Conservation (phyloP, 2,329 filamentous ascomycete genomes). For the Graphilbum ipis-grandicollis region DNA sequence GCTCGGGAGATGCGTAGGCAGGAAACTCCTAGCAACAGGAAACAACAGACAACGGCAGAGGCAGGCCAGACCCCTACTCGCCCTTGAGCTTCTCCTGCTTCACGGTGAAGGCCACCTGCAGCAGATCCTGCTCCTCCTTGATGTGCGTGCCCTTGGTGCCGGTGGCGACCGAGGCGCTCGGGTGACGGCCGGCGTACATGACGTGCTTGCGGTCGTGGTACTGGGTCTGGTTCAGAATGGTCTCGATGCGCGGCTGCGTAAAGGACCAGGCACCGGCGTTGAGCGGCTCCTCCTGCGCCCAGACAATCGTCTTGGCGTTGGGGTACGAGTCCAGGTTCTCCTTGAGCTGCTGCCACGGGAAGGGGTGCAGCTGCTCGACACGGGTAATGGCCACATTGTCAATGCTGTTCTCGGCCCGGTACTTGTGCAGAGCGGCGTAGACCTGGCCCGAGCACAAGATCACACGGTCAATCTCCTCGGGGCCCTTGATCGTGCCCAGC, state of each 20-base stretch:
- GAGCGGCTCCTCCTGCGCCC: slow-evolving; percentile 92
- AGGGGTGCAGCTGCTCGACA: slow-evolving; percentile 94
- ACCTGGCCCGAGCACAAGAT: slow-evolving; percentile 92
- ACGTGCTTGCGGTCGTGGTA: slow-evolving; percentile 89
- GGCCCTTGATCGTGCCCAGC: slow-evolving; percentile 53
- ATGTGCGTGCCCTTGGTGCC: slow-evolving; percentile 75
- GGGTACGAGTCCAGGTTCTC: slow-evolving; percentile 95
- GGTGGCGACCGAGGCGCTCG: slow-evolving; percentile 84
- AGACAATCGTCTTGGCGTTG: slow-evolving; percentile 94
- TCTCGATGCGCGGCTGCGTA: slow-evolving; percentile 95
- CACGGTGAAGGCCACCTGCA: slow-evolving; percentile 47
- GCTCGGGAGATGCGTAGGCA: too few species aligned
- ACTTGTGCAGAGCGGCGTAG: slow-evolving; percentile 76
- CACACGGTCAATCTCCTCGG: slow-evolving; percentile 82
- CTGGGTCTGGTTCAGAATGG: slow-evolving; percentile 79
- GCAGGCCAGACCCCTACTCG: too few species aligned
- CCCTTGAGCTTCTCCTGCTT: slow-evolving; percentile 55
- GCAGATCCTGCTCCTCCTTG: slow-evolving; percentile 82
- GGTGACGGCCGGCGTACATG: slow-evolving; percentile 89
- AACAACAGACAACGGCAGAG: too few species aligned
- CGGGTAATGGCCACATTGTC: slow-evolving; percentile 88
- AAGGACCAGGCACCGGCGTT: slow-evolving; percentile 96
- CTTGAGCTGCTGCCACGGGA: slow-evolving; percentile 93
- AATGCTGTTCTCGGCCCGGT: slow-evolving; percentile 72
- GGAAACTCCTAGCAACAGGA: too few species aligned